A percentile compares a stretch with the other conserved stretches of the same genome.
phyloP scores from a whole-genome alignment of 345 rosid species.

The Melaleuca alternifolia region DNA sequence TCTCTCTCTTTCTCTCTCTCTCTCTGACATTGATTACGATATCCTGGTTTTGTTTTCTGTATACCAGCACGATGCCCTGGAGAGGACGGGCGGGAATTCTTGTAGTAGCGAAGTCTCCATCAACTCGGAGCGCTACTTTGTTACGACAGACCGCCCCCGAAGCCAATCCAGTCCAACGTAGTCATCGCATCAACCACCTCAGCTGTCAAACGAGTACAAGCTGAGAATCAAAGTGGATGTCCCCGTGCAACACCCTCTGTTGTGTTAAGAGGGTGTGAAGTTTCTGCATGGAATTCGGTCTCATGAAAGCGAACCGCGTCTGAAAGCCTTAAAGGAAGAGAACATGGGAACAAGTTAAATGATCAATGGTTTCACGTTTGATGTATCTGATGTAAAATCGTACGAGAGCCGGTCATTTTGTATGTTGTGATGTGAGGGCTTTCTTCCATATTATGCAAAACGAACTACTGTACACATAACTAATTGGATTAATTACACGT shows the following conservation, averaged over 20 bases:
- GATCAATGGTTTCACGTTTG: background rate
- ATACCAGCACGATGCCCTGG: background rate
- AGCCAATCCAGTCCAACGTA: background rate
- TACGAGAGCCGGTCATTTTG: background rate
- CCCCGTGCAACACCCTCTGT: background rate
- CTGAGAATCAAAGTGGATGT: background rate
- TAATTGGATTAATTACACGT: background rate
- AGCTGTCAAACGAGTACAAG: background rate
- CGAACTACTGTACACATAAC: background rate
- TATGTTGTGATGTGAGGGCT: background rate
- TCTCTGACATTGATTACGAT: background rate
- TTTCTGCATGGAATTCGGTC: background rate
- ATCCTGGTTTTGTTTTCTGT: background rate
- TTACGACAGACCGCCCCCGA: background rate
- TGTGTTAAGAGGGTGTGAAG: background rate
- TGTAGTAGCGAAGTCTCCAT: background rate
- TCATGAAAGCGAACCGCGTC: background rate
- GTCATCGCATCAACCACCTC: background rate
- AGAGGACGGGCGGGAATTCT: background rate
- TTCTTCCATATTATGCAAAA: background rate
- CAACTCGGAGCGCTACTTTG: background rate
- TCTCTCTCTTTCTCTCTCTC: too few relatives aligned
- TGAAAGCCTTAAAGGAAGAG: background rate
- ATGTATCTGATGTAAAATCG: background rate
- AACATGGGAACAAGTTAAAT: background rate